Evolutionary conservation across 148 eudicot species (phyloP).

Genomic region (Fallopia convolvulus): DNA sequence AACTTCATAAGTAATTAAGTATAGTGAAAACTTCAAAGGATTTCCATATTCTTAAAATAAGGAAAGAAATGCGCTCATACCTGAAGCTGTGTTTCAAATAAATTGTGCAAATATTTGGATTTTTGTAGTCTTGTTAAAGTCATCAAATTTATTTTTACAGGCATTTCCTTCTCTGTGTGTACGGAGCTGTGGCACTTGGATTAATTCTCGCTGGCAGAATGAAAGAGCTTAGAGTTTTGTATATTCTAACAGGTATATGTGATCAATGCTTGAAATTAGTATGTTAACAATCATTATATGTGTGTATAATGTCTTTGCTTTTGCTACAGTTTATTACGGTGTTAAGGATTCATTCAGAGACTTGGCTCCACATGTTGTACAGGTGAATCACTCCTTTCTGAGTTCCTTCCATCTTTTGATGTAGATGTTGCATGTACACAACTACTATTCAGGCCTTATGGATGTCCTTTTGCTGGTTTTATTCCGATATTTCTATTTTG

Average conservation of each 20-base stretch:
- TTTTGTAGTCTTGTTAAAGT: background rate
- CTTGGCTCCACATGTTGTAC: conserved; percentile 87
- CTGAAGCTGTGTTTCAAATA: background rate
- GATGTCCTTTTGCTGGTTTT: background rate
- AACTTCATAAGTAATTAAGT: background rate
- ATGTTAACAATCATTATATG: conserved; percentile 1
- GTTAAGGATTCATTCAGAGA: conserved; percentile 57
- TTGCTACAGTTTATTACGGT: conserved; percentile 68
- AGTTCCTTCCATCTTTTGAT: background rate
- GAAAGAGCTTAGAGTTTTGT: conserved; percentile 62
- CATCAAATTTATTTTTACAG: conserved; percentile 35
- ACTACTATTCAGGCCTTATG: background rate
- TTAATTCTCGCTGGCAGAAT: conserved; percentile 84
- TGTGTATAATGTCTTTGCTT: conserved; percentile 3
- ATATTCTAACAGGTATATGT: conserved; percentile 64
- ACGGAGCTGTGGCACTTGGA: conserved; percentile 69
- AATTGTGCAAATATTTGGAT: background rate
- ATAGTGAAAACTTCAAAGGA: background rate
- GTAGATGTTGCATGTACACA: background rate
- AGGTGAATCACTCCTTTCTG: conserved; percentile 34
- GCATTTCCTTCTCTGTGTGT: conserved; percentile 88
- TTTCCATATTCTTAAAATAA: background rate
- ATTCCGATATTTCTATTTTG: background rate
- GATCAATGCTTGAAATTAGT: background rate
- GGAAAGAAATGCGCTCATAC: background rate